These are phyloP conservation scores for Xerocomus spinulosus DNA, from an alignment of 768 basidiomycete genomes.

Conservation along the genomic window DNA sequence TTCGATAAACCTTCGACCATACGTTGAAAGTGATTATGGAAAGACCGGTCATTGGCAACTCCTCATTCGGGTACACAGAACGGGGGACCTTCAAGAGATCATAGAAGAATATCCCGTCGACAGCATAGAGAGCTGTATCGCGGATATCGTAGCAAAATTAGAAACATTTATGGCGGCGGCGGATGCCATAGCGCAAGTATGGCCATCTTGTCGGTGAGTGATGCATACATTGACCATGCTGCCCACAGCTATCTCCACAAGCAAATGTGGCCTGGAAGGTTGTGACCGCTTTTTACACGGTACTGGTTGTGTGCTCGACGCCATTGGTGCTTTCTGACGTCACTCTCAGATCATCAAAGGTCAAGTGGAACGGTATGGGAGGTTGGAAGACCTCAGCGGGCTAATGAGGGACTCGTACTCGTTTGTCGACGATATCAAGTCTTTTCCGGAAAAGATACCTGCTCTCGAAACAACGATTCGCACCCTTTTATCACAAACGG, in stretches of 20 bases:
- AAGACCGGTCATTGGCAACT: slow-evolving; percentile 14
- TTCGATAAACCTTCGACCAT: slow-evolving; percentile 15
- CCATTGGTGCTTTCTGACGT: slow-evolving; percentile 6
- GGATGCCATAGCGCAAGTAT: slow-evolving; percentile 22
- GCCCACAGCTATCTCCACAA: slow-evolving; percentile 23
- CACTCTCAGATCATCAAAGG: slow-evolving; percentile 22
- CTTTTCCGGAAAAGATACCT: slow-evolving; percentile 26
- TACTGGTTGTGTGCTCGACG: background rate
- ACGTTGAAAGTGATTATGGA: background rate
- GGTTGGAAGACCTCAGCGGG: slow-evolving; percentile 22
- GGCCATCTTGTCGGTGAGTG: background rate
- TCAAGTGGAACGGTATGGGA: slow-evolving; percentile 25
- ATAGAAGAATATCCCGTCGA: background rate
- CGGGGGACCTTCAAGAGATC: background rate
- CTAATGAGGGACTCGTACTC: slow-evolving; percentile 31
- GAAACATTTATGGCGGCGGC: slow-evolving; percentile 24
- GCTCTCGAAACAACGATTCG: slow-evolving; percentile 26
- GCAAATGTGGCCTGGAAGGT: slow-evolving; percentile 27
- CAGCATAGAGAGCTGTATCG: slow-evolving; percentile 16
- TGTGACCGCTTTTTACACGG: slow-evolving; percentile 26
- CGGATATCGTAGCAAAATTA: slow-evolving; percentile 19
- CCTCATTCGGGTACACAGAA: slow-evolving; percentile 18
- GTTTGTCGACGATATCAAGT: slow-evolving; percentile 29
- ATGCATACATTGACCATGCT: background rate
- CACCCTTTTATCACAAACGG: slow-evolving; percentile 28